Percentiles rank a stretch among this genome's conserved stretches.
These are phyloP conservation scores for Paramecium primaurelia DNA, from an alignment of 73 alveolate species.

Conservation along the genomic window DNA sequence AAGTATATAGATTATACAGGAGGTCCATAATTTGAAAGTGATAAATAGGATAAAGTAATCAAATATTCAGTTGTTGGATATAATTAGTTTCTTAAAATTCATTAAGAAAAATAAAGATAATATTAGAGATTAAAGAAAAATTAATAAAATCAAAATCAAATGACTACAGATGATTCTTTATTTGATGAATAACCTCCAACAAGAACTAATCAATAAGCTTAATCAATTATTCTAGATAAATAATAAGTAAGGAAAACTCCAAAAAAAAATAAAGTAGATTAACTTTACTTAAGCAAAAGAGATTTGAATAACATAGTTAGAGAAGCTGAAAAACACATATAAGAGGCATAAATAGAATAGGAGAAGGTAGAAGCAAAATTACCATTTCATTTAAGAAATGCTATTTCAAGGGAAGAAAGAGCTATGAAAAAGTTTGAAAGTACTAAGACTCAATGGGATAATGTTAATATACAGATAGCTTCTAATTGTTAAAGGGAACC, in stretches of 20 bases:
- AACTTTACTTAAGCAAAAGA: not conserved
- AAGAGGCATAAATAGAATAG: not conserved
- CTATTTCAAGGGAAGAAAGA: conserved; percentile 14
- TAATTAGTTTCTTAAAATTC: not conserved
- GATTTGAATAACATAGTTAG: not conserved
- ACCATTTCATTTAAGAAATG: conserved; percentile 20
- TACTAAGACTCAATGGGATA: not conserved
- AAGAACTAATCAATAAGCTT: not conserved
- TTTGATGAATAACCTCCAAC: not conserved
- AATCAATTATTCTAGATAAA: not conserved
- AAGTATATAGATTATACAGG: conserved; percentile 22
- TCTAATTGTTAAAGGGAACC: conserved; percentile 22
- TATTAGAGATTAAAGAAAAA: not conserved
- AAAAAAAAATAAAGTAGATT: conserved; percentile 21
- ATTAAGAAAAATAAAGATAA: not conserved
- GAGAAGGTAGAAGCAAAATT: not conserved
- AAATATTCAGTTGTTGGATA: conserved; percentile 31
- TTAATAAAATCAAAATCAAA: not conserved
- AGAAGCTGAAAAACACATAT: not conserved
- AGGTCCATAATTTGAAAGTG: conserved; percentile 26
- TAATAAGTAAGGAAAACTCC: not conserved
- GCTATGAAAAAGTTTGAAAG: not conserved
- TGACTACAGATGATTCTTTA: not conserved
- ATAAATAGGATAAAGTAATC: not conserved
- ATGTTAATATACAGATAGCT: not conserved